Conservation (phyloP, 257 asterid species). For the Nicotiana knightiana region DNA sequence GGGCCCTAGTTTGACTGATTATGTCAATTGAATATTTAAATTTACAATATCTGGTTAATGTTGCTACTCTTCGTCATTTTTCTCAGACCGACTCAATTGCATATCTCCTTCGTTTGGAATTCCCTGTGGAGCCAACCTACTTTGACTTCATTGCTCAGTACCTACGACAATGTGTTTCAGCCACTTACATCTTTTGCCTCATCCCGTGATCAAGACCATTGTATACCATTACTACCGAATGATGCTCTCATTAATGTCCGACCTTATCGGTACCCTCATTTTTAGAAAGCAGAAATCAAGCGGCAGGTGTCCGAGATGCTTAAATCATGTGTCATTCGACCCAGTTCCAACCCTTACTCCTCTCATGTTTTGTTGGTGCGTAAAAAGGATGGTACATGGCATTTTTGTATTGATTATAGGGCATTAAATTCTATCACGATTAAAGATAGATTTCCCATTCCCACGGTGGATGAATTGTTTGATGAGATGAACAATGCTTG, state of each 20-base stretch:
- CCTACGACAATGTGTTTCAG: not conserved
- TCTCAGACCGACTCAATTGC: not conserved
- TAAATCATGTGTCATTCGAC: not conserved
- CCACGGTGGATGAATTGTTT: not conserved
- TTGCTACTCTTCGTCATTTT: not conserved
- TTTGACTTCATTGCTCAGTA: not conserved
- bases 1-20: not conserved
- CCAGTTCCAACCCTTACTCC: not conserved
- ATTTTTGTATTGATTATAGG: not conserved
- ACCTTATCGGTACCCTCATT: not conserved
- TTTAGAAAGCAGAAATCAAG: not conserved
- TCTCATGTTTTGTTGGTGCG: not conserved
- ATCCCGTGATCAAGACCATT: not conserved
- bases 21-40: not conserved
- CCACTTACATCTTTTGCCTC: not conserved
- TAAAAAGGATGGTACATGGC: not conserved
- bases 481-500: not conserved
- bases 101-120: not conserved
- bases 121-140: too few species aligned
- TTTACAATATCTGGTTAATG: not conserved
- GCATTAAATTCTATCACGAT: not conserved
- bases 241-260: not conserved
- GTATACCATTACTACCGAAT: not conserved
- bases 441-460: not conserved
- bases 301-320: not conserved